These are phyloP conservation scores for Nothophoma quercina DNA, from an alignment of 2,329 filamentous ascomycete species.

Conservation along the genomic window DNA sequence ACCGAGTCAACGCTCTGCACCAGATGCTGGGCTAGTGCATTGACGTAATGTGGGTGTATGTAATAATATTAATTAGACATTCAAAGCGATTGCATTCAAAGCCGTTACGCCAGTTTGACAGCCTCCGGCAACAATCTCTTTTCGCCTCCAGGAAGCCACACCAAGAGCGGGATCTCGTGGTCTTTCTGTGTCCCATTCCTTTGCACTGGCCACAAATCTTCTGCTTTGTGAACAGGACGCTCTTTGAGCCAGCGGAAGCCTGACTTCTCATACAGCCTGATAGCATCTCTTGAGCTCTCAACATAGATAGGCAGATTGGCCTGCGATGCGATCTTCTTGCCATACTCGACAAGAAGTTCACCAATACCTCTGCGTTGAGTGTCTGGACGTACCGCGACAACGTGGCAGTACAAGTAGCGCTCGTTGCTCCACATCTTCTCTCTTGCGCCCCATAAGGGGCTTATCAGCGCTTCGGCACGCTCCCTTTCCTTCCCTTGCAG, in stretches of 20 bases:
- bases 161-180: conserved; percentile 21
- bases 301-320: conserved; percentile 56
- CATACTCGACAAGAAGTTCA: conserved; percentile 53
- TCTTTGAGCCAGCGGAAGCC: conserved; percentile 55
- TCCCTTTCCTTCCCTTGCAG: conserved; percentile 55
- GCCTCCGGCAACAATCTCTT: conserved; percentile 20
- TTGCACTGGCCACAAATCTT: conserved; percentile 43
- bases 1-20: conserved; percentile 59
- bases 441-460: conserved; percentile 44
- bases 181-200: conserved; percentile 9
- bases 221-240: conserved; percentile 51
- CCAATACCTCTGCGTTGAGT: conserved; percentile 55
- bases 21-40: conserved; percentile 52
- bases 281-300: conserved; percentile 55
- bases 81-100: background rate
- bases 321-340: conserved; percentile 42
- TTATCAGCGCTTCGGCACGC: conserved; percentile 54
- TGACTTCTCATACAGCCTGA: conserved; percentile 56
- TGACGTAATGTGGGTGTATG: background rate
- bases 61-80: conserved; percentile 2
- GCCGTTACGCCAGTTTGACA: conserved; percentile 21
- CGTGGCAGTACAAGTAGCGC: conserved; percentile 44
- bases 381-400: conserved; percentile 56
- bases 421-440: conserved; percentile 33
- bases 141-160: conserved; percentile 26